These are phyloP conservation scores for Diplocarpon rosae DNA, from an alignment of 2,329 filamentous ascomycete species.

Conservation along the genomic window DNA sequence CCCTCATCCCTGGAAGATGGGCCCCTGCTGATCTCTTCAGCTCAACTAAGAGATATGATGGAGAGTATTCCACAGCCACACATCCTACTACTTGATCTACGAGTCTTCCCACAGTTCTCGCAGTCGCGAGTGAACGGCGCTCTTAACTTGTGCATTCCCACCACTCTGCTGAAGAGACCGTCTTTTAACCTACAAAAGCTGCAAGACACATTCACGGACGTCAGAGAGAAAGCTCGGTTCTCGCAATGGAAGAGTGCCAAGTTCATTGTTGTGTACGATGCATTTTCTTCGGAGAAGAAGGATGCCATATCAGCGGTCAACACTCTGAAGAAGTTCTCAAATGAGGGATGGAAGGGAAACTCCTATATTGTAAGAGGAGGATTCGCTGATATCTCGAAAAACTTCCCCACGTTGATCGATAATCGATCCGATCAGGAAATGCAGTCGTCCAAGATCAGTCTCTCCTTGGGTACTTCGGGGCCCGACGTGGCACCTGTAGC, in stretches of 20 bases:
- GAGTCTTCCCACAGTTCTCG: constrained; percentile 74
- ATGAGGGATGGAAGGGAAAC: constrained; percentile 67
- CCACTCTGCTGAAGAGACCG: constrained; percentile 79
- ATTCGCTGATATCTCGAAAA: constrained; percentile 60
- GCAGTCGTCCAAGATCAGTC: constrained; percentile 32
- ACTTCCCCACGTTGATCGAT: constrained; percentile 56
- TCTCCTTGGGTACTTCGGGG: constrained; percentile 37
- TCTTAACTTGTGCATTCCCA: constrained; percentile 88
- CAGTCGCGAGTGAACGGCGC: constrained; percentile 67
- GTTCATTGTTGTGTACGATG: constrained; percentile 81
- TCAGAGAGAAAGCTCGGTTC: constrained; percentile 61
- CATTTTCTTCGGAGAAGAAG: constrained; percentile 61
- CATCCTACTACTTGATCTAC: constrained; percentile 66
- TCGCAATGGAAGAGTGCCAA: constrained; percentile 62
- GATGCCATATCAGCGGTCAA: constrained; percentile 74
- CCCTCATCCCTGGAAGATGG: constrained; percentile 38
- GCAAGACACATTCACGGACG: constrained; percentile 71
- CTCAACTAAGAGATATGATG: constrained; percentile 46
- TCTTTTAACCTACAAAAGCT: constrained; percentile 86
- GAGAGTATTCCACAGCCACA: constrained; percentile 29
- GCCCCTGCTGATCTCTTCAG: constrained; percentile 41
- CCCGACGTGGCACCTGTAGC: constrained; percentile 63
- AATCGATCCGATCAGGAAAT: constrained; percentile 29
- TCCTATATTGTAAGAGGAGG: constrained; percentile 72
- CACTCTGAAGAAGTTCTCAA: constrained; percentile 85